Evolutionary conservation across 331 rosid genomes (phyloP).

Genomic region (Cydonia oblonga): DNA sequence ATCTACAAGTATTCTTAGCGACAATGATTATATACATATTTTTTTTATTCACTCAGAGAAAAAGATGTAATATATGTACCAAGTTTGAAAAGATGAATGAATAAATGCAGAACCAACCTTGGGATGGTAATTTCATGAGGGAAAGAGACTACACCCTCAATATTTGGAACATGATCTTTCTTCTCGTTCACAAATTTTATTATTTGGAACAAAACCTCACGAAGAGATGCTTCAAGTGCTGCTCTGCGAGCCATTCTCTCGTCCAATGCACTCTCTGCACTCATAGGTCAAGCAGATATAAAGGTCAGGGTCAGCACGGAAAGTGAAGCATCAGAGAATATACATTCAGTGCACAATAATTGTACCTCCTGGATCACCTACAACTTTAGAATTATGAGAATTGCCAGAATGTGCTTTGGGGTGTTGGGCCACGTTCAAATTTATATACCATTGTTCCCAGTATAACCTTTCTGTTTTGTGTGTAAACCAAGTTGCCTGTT

Average conservation of each 20-base stretch:
- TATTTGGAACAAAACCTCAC: conserved; percentile 79
- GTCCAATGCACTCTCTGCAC: conserved; percentile 55
- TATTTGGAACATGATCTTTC: conserved; percentile 84
- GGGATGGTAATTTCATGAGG: conserved; percentile 84
- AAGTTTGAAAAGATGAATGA: neutral
- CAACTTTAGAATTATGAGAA: conserved; percentile 61
- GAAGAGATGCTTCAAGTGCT: conserved; percentile 75
- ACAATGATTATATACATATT: too few species aligned
- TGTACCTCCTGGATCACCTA: conserved; percentile 69
- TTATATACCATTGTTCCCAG: conserved; percentile 98
- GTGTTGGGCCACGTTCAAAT: conserved; percentile 71
- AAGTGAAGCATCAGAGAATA: conserved; percentile 7
- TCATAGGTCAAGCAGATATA: conserved; percentile 1
- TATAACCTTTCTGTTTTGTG: conserved; percentile 64
- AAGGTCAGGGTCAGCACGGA: neutral
- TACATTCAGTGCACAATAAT: conserved; percentile 1
- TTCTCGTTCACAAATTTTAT: conserved; percentile 92
- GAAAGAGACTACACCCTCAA: conserved; percentile 60
- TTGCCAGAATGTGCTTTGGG: conserved; percentile 53
- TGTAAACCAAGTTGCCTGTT: conserved; percentile 76
- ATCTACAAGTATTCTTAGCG: neutral
- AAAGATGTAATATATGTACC: neutral
- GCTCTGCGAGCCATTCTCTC: conserved; percentile 69
- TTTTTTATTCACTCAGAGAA: neutral
- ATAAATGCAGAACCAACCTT: conserved; percentile 40